A percentile compares a stretch with the other conserved stretches of the same genome.
Conservation (phyloP, 2,329 filamentous ascomycete species). For the Aspergillus arachidicola region DNA sequence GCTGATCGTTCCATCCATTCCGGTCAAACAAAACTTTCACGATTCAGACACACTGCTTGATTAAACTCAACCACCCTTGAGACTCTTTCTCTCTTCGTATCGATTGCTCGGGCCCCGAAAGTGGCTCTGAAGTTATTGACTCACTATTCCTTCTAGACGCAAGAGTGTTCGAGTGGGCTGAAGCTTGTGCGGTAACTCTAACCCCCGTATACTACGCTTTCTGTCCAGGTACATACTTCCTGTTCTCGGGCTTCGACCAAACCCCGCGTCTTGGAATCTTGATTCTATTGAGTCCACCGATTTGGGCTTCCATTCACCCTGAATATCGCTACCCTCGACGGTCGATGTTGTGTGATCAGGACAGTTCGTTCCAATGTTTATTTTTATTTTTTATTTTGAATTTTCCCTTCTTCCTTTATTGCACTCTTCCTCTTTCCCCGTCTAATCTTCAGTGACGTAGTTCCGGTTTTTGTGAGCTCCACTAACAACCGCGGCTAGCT, state of each 20-base stretch:
- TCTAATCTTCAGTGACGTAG: background rate
- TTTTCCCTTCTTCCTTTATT: background rate
- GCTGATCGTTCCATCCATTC: slow-evolving; percentile 1
- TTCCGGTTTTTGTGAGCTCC: background rate
- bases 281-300: background rate
- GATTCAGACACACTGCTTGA: background rate
- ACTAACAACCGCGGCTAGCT: background rate
- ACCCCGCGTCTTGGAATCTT: slow-evolving; percentile 14
- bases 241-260: slow-evolving; percentile 7
- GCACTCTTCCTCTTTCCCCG: background rate
- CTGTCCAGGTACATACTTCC: background rate
- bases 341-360: background rate
- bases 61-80: background rate
- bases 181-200: background rate
- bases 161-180: background rate
- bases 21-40: background rate
- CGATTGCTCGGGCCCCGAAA: background rate
- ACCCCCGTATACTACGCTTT: background rate
- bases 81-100: background rate
- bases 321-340: background rate
- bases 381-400: too few species aligned
- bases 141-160: background rate
- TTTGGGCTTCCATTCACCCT: background rate
- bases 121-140: background rate
- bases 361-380: background rate